Base-by-base conservation (phyloP, 371 early-diverging fungal species). In the Chytridium lagenaria region DNA sequence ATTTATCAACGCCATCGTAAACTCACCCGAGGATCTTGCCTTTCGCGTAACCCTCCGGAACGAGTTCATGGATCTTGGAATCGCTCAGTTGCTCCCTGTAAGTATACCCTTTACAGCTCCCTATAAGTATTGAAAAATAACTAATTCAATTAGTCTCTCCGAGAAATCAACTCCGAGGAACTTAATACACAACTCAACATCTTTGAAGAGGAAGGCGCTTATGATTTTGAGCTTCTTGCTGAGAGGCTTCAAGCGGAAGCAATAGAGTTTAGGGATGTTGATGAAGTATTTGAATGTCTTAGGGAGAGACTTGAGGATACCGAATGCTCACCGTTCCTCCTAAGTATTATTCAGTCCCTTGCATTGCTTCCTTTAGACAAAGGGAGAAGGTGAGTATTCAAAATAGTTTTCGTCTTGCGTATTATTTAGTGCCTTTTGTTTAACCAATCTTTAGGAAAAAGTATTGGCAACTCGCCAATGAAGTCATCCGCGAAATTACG, bases 1-100 rank as follows among this genome's bases (percentile, higher is more conserved):
- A 5, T 78, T 81, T 50, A 50, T 81, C 65, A 81, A 81, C 50
- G 81, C 81, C n/a, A 37, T 78, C 2, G 71, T 74, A 23, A 81
- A 75, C 37, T 51, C 78, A 19, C 78, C 81, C 7, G 78, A 71
- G 0, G 78, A 81, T 3, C 28, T 78, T 19, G 76, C 70, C 1
- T n/a, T 70, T 1, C 67, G 81, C 10, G 40, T 81, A 12, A 36
- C 59, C 0, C 73, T 81, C 19, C 67, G 81, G 0, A 50, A 44
- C 44, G 81, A 81, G 65, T 69, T 81, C 7, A 19, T 77, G 38
- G 72, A 68, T n/a, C 59, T 78, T 1, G 75, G 64, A 0, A 50
- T 81, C 15, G 37, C 19, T 16, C 68, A 67, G 19, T 2, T 67
- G 33, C 39, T 77, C 23, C 70, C 75, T 39, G 74, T 74, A 50